phyloP scores from a whole-genome alignment of 2,329 filamentous ascomycete species.

The Trichoderma harzianum region DNA sequence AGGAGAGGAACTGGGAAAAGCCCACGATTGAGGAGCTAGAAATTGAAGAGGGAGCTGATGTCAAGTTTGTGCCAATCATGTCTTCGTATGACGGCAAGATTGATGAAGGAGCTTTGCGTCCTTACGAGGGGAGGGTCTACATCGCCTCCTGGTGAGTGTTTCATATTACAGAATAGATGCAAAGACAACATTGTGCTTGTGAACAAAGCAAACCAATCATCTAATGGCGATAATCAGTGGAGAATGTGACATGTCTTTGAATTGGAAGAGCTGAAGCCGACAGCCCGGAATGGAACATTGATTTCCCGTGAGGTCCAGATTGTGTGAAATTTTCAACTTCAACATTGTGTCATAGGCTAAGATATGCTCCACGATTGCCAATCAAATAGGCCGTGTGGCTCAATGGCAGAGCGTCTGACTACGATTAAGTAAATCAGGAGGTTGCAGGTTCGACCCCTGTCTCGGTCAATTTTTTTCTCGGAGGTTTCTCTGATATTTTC shows the following conservation, averaged over 20 bases:
- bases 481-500: not conserved
- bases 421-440: slow-evolving; percentile 18
- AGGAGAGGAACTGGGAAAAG: slow-evolving; percentile 27
- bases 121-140: slow-evolving; percentile 34
- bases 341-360: not conserved
- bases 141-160: slow-evolving; percentile 19
- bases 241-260: not conserved
- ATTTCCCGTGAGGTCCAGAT: not conserved
- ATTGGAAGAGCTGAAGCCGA: not conserved
- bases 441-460: slow-evolving; percentile 19
- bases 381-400: slow-evolving; percentile 15
- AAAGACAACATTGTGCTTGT: not conserved
- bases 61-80: slow-evolving; percentile 27
- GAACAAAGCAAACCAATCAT: not conserved
- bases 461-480: slow-evolving; percentile 12
- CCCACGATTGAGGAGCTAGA: slow-evolving; percentile 26
- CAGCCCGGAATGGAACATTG: not conserved
- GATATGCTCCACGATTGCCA: not conserved
- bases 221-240: too few relatives aligned
- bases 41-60: not conserved
- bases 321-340: not conserved
- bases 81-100: slow-evolving; percentile 28
- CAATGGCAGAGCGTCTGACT: slow-evolving; percentile 19
- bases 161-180: not conserved
- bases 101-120: slow-evolving; percentile 20